phyloP scores from a whole-genome alignment of 345 rosid genomes.

The Murraya koenigii region DNA sequence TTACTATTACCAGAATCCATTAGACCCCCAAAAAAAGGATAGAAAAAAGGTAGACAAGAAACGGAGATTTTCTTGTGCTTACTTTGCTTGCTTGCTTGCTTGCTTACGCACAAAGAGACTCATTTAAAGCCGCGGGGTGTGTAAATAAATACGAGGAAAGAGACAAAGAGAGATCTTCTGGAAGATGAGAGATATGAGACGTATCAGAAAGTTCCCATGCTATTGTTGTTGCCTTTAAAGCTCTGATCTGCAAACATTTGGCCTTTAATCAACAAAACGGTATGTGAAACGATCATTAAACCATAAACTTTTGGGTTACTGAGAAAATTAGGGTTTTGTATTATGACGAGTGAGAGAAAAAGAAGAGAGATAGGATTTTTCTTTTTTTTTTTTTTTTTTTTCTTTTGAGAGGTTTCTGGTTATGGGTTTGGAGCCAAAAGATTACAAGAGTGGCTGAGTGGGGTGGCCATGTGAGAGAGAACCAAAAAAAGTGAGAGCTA shows the following conservation, averaged over 20 bases:
- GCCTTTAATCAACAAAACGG: slow-evolving; percentile 4
- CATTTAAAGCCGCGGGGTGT: slow-evolving; percentile 26
- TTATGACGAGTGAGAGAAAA: not conserved
- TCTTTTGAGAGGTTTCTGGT: slow-evolving; percentile 19
- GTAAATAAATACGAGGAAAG: slow-evolving; percentile 9
- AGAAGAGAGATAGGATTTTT: not conserved
- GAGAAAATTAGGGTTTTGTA: slow-evolving; percentile 29
- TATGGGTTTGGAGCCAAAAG: slow-evolving; percentile 28
- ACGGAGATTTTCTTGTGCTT: slow-evolving; percentile 3
- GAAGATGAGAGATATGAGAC: slow-evolving; percentile 13
- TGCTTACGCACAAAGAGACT: not conserved
- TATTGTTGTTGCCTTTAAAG: slow-evolving; percentile 21
- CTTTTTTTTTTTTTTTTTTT: slow-evolving; percentile 8
- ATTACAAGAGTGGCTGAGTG: slow-evolving; percentile 27
- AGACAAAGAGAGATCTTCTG: slow-evolving; percentile 21
- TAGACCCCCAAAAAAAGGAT: not conserved
- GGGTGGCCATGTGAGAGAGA: slow-evolving; percentile 12
- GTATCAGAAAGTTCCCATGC: slow-evolving; percentile 35
- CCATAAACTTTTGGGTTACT: not conserved
- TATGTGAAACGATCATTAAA: slow-evolving; percentile 6
- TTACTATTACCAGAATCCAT: slow-evolving; percentile 89
- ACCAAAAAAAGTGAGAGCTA: not conserved
- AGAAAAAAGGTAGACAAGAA: slow-evolving; percentile 5
- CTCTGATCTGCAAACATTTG: slow-evolving; percentile 36
- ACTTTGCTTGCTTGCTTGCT: slow-evolving; percentile 2